Conservation (phyloP, 2,329 filamentous ascomycete species). For the Sporothrix mexicana region DNA sequence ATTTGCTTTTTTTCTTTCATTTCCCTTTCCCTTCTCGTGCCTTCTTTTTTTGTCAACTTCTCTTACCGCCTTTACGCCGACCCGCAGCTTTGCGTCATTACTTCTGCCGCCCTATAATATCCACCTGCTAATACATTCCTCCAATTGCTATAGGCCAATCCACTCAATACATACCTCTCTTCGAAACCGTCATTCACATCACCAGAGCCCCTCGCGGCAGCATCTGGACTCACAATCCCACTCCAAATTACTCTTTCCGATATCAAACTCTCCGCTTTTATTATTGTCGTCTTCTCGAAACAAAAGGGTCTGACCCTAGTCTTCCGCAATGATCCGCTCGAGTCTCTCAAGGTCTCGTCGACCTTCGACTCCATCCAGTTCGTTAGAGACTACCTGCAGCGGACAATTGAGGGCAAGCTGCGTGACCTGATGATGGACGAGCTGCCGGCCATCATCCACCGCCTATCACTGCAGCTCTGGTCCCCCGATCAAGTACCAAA, state of each 20-base stretch:
- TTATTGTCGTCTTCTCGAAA: constrained; percentile 96
- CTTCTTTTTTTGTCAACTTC: background rate
- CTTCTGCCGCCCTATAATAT: constrained; percentile 39
- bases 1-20: constrained; percentile 24
- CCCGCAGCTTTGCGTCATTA: constrained; percentile 42
- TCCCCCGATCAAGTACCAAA: constrained; percentile 81
- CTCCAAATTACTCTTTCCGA: constrained; percentile 95
- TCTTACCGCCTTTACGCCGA: constrained; percentile 40
- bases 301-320: constrained; percentile 96
- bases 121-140: constrained; percentile 55
- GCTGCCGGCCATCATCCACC: constrained; percentile 92
- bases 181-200: constrained; percentile 93
- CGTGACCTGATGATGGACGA: constrained; percentile 98
- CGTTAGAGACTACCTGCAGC: constrained; percentile 94
- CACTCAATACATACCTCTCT: constrained; percentile 91
- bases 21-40: constrained; percentile 21
- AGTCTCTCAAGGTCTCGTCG: constrained; percentile 97
- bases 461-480: constrained; percentile 85
- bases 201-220: constrained; percentile 87
- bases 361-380: constrained; percentile 99
- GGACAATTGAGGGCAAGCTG: constrained; percentile 92
- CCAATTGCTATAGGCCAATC: constrained; percentile 72
- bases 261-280: constrained; percentile 94
- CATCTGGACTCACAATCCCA: constrained; percentile 93
- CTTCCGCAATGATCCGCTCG: constrained; percentile 96